Evolutionary conservation across 305 asterid genomes (phyloP).

Genomic region (Fraxinus greggii): DNA sequence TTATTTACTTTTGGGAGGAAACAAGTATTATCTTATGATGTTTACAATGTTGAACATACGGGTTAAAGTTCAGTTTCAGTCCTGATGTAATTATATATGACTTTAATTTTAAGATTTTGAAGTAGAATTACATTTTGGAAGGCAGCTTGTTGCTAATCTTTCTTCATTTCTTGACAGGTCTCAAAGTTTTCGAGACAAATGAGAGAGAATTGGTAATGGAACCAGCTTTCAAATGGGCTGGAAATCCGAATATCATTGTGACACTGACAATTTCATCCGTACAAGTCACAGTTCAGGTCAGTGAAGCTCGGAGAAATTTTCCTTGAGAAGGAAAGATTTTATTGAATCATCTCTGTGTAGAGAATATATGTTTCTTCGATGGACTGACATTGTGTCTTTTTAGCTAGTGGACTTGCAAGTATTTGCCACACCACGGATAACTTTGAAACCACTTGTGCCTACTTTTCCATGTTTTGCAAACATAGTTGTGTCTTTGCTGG

Average conservation of each 20-base stretch:
- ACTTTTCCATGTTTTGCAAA: constrained; percentile 73
- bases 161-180: constrained; percentile 45
- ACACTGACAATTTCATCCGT: constrained; percentile 47
- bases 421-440: constrained; percentile 58
- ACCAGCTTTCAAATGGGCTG: constrained; percentile 80
- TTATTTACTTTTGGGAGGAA: neutral
- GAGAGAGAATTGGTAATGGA: constrained; percentile 82
- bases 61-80: neutral
- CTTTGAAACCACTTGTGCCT: constrained; percentile 76
- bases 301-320: constrained; percentile 19
- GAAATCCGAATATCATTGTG: constrained; percentile 65
- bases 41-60: neutral
- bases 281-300: constrained; percentile 63
- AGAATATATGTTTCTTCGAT: constrained; percentile 5
- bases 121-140: neutral
- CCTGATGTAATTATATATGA: neutral
- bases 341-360: neutral
- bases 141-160: neutral
- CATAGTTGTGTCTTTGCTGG: constrained; percentile 63
- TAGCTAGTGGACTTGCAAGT: constrained; percentile 83
- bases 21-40: neutral
- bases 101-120: neutral
- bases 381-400: constrained; percentile 19
- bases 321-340: neutral
- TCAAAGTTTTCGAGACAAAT: constrained; percentile 73